Conservation (phyloP, 345 rosid species). For the Ailanthus altissimus region DNA sequence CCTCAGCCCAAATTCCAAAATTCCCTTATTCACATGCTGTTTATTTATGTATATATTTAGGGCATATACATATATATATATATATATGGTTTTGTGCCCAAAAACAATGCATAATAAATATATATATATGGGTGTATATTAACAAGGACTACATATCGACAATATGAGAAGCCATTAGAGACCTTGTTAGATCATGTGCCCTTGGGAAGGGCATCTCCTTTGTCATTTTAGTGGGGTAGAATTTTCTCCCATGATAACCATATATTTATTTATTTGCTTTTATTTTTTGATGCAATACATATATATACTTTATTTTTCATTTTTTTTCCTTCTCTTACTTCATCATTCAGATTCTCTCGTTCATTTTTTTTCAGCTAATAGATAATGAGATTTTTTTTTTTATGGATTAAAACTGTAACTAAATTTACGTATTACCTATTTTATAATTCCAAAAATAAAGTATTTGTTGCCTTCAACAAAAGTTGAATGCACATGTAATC, state of each 20-base stretch:
- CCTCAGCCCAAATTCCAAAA: conserved; percentile 29
- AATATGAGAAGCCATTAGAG: neutral
- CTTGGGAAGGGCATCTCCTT: conserved; percentile 19
- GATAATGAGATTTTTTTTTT: neutral
- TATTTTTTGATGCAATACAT: too few species aligned
- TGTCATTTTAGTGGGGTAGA: neutral
- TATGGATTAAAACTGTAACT: neutral
- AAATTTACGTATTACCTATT: neutral
- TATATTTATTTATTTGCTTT: neutral
- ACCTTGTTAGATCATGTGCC: conserved; percentile 22
- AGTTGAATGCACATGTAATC: neutral
- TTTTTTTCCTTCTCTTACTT: neutral
- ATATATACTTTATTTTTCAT: too few species aligned
- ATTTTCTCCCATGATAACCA: neutral
- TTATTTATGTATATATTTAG: neutral
- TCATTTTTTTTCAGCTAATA: neutral
- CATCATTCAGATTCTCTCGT: neutral
- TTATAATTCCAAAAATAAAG: neutral
- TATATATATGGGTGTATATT: neutral
- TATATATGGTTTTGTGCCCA: neutral
- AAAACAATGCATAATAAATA: neutral
- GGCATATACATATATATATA: neutral
- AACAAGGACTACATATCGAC: conserved; percentile 6
- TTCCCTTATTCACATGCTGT: conserved; percentile 20
- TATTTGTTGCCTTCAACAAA: neutral